Conservation (phyloP, 257 asterid species). For the Osmanthus fragrans region DNA sequence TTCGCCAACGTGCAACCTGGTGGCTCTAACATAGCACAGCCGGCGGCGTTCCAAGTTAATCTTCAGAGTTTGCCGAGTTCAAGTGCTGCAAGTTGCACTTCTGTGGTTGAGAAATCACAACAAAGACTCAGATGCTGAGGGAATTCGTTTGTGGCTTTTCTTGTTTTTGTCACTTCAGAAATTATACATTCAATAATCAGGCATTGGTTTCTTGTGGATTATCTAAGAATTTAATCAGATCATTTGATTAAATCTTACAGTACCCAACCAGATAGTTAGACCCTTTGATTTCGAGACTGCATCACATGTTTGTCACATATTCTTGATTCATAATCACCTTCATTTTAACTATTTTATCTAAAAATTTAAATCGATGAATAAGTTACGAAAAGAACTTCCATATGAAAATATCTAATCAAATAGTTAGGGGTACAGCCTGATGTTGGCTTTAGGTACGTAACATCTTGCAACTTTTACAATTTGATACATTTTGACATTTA, state of each 20-base stretch:
- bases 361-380: too few relatives aligned
- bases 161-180: neutral
- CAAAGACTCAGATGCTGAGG: constrained; percentile 1
- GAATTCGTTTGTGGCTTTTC: neutral
- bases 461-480: too few relatives aligned
- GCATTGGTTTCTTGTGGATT: neutral
- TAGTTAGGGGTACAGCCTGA: too few relatives aligned
- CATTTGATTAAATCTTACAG: neutral
- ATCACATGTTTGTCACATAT: too few relatives aligned
- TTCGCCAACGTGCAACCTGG: neutral
- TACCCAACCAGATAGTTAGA: neutral
- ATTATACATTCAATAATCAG: neutral
- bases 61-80: neutral
- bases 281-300: too few relatives aligned
- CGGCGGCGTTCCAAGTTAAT: neutral
- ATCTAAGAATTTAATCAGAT: neutral
- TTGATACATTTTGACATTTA: too few relatives aligned
- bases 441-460: too few relatives aligned
- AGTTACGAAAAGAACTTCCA: too few relatives aligned
- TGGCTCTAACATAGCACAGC: neutral
- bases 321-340: too few relatives aligned
- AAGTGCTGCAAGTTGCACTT: neutral
- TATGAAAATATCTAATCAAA: too few relatives aligned
- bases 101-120: neutral
- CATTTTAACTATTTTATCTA: too few relatives aligned